Evolutionary conservation across 1,284 basidiomycete species (phyloP).

Genomic region (Microbotryum violaceum): DNA sequence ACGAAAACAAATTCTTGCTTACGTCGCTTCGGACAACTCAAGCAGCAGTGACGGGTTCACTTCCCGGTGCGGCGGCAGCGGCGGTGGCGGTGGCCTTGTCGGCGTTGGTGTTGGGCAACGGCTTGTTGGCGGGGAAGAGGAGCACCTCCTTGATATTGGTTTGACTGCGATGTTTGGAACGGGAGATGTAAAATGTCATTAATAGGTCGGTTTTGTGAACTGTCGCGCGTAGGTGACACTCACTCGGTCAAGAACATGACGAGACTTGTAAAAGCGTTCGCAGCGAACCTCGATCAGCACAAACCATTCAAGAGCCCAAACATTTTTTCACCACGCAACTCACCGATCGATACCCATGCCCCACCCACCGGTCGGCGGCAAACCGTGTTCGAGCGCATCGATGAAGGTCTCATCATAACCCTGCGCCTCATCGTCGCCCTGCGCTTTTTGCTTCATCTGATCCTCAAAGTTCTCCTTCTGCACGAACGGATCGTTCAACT

Average conservation of each 20-base stretch:
- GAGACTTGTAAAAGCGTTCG: conserved; percentile 45
- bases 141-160: conserved; percentile 54
- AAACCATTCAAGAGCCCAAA: conserved; percentile 13
- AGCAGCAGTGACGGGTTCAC: no score
- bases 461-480: conserved; percentile 95
- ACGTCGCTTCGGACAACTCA: no score
- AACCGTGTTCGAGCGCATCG: conserved; percentile 81
- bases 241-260: conserved; percentile 90
- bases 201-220: background rate
- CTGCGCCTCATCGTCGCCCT: conserved; percentile 96
- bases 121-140: conserved; percentile 35
- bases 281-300: background rate
- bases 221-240: background rate
- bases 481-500: conserved; percentile 97
- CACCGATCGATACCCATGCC: conserved; percentile 77
- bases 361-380: conserved; percentile 96
- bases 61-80: background rate
- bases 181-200: background rate
- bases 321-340: background rate
- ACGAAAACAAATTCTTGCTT: no score
- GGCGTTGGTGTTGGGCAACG: conserved; percentile 17
- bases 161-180: conserved; percentile 41
- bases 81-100: background rate
- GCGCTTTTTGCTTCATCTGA: conserved; percentile 81
- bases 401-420: conserved; percentile 92